Evolutionary conservation across 2,329 filamentous ascomycete species (phyloP).

Genomic region (Ceratocystis albifundus): DNA sequence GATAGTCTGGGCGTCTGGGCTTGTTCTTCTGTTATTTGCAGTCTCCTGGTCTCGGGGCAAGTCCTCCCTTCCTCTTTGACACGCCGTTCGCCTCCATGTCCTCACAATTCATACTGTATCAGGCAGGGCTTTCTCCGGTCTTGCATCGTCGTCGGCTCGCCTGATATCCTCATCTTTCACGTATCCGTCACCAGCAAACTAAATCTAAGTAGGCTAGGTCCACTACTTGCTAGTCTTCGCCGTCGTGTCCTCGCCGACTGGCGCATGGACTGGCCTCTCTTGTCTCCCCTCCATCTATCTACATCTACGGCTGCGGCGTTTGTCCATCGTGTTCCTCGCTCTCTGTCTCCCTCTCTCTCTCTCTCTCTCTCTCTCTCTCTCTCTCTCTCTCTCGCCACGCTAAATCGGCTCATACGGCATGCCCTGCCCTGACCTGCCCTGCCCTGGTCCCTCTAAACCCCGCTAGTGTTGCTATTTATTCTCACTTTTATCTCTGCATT

Average conservation of each 20-base stretch:
- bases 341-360: neutral
- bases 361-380: neutral
- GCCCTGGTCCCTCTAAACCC: neutral
- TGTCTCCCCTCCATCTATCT: too few relatives aligned
- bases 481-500: neutral
- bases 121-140: too few relatives aligned
- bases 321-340: neutral
- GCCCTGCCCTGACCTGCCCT: too few relatives aligned
- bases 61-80: too few relatives aligned
- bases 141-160: too few relatives aligned
- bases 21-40: neutral
- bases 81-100: too few relatives aligned
- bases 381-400: neutral
- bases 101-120: too few relatives aligned
- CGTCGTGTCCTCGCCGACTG: neutral
- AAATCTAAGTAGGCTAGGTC: too few relatives aligned
- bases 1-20: neutral
- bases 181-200: too few relatives aligned
- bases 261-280: too few relatives aligned
- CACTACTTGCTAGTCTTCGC: neutral
- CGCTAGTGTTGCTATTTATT: slow-evolving; percentile 5
- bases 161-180: too few relatives aligned
- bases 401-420: neutral
- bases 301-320: neutral
- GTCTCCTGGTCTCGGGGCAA: neutral